phyloP scores from a whole-genome alignment of 2,329 filamentous ascomycete genomes.

The Pseudohalonectria lignicola region DNA sequence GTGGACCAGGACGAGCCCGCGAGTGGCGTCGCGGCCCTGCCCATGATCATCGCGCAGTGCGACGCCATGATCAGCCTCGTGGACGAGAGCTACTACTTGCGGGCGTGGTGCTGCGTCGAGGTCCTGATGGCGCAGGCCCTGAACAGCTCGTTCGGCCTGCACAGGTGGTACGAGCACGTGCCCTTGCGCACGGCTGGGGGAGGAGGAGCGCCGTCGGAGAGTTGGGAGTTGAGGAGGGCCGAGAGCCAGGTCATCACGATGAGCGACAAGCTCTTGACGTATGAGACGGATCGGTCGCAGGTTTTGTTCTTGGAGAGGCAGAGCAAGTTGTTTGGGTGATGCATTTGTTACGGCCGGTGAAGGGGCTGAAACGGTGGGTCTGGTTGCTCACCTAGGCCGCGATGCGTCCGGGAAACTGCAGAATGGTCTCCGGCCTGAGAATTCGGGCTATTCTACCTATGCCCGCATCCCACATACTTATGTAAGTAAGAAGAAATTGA shows the following conservation, averaged over 20 bases:
- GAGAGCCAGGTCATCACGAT: background rate
- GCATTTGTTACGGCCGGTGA: too few species aligned
- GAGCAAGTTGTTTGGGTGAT: background rate
- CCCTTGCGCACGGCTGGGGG: background rate
- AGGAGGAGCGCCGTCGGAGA: background rate
- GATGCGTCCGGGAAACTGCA: too few species aligned
- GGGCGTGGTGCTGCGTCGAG: conserved; percentile 27
- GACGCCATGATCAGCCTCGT: conserved; percentile 26
- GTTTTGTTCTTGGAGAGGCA: conserved; percentile 1
- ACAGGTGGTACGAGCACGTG: conserved; percentile 2
- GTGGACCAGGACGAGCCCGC: conserved; percentile 21
- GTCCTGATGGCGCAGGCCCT: conserved; percentile 20
- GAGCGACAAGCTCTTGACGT: background rate
- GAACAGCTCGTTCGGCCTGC: conserved; percentile 16
- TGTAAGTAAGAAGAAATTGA: too few species aligned
- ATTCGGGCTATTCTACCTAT: too few species aligned
- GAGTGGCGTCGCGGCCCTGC: conserved; percentile 21
- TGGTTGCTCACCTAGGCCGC: too few species aligned
- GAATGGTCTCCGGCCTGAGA: too few species aligned
- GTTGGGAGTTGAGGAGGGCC: background rate
- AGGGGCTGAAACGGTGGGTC: too few species aligned
- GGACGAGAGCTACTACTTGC: conserved; percentile 20
- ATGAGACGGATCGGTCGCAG: conserved; percentile 11
- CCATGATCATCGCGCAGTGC: conserved; percentile 25
- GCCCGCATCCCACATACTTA: too few species aligned